Base-by-base conservation (phyloP, 192 early-diverging fungal genomes). In the Backusella morwellensis region DNA sequence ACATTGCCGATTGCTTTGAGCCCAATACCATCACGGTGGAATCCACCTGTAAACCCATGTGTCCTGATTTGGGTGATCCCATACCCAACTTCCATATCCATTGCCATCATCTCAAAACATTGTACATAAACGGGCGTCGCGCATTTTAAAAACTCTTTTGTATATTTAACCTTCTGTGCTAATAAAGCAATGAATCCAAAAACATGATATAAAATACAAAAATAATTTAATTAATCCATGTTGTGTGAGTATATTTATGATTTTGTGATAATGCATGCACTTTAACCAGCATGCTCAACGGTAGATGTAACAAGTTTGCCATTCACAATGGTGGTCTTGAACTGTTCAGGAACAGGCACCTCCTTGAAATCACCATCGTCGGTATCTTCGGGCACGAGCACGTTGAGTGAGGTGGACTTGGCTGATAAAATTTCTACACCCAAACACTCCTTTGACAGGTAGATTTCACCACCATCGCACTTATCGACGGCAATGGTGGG, bases 401-500 rank as follows among this genome's bases (percentile, higher is more conserved):
- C 86, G 82, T 99, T 99, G 77, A 98, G 85, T 70, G 96, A 93
- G 40, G 92, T 95, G 67, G 92, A 93, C 87, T 98, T 99, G n/a
- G 96, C 93, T 0, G 95, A 95, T 76, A 97, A 88, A 54, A 99
- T 94, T 80, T 97, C 95, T 0, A 93, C 90, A 50, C 91, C 91
- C 35, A 91, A 68, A 50, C 91, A 92, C 8, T 90, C 89, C 72
- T 90, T 86, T 14, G 95, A 94, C 66, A 99, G 80, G 81, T 92
- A 99, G n/a, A 99, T 85, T 78, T 95, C 92, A 69, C 93, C 89
- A 34, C 96, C 93, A 84, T 99, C 98, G 9, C 92, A 92, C 84
- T 98, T 98, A 84, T 99, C 98, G 52, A 99, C 84, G 35, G 87
- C 88, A 67, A 97, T 89, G 0, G 95, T 96, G 1, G 98, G 97